Base-by-base conservation (phyloP, 352 stramenopile species). In the Globisporangium rhizosaccharum region DNA sequence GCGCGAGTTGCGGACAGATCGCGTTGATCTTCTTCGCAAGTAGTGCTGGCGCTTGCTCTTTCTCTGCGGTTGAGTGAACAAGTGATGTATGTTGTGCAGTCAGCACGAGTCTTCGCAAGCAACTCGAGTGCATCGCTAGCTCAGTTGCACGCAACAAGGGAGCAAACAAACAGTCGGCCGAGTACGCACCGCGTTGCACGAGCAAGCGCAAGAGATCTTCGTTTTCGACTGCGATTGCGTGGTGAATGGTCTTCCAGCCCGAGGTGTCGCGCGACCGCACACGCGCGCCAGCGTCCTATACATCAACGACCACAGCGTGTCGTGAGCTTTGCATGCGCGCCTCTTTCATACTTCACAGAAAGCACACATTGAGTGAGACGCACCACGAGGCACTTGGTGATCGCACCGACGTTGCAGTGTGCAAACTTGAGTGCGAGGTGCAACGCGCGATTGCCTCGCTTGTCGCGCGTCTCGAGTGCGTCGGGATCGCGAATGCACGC, bases 341-440 rank as follows among this genome's bases (percentile, higher is more conserved):
- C 23, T 23, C 23, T 23, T 23, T 23, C 12, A 17, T 14, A 0
- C 11, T 14, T 10, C 5, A 44, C 8, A 14, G 39, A 17, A 44
- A 18, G 39, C 39, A 44, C 15, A 4, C 1, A 37, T 26, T 20
- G 1, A 6, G 18, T 6, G 6, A 25, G 17, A 51, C 70, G 18
- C 61, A 89, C 79, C 71, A 90, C 42, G 36, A 90, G 62, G 20
- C 56, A 47, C 59, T 77, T 81, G 15, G 85, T 72, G 59, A 90
- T 87, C 28, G 54, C 63, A 47, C 66, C 71, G 3, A 72, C 69
- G 58, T 90, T 73, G 49, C 72, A 71, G 54, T 90, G 77, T 25
- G 74, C 70, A 62, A 90, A 83, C 62, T 90, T 90, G 49, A 90
- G 56, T 17, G 80, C 73, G 51, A 90, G 58, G 60, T 88, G 80